Conservation (phyloP, 169 alveolate genomes). For the Amoebophrya sp. region DNA sequence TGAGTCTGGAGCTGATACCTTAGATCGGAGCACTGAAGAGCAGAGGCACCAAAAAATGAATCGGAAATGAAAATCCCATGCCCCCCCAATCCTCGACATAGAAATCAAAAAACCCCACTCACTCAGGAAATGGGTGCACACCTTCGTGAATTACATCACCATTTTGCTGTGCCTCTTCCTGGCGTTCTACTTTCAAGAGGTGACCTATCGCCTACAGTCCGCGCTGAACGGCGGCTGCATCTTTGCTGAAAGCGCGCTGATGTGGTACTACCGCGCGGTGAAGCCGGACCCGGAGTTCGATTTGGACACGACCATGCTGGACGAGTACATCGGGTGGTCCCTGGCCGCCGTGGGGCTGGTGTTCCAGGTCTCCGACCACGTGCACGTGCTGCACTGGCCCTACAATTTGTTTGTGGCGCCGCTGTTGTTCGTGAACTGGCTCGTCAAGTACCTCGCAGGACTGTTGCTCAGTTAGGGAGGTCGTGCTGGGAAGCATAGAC, state of each 20-base stretch:
- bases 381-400: not conserved
- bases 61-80: too few relatives aligned
- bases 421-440: not conserved
- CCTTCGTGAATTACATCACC: not conserved
- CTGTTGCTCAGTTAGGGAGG: not conserved
- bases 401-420: not conserved
- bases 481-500: not conserved
- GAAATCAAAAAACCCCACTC: too few relatives aligned
- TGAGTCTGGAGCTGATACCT: too few relatives aligned
- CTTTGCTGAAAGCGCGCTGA: not conserved
- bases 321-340: not conserved
- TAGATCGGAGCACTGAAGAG: too few relatives aligned
- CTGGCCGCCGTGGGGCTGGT: not conserved
- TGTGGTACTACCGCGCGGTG: not conserved
- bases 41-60: too few relatives aligned
- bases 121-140: not conserved
- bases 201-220: not conserved
- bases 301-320: not conserved
- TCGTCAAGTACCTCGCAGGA: not conserved
- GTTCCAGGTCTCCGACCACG: not conserved
- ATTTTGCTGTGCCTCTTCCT: not conserved
- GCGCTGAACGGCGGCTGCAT: not conserved
- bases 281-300: not conserved
- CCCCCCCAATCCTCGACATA: too few relatives aligned
- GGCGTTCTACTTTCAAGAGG: not conserved